Conservation (phyloP, 139 green algal genomes). For the Closterium sp. region DNA sequence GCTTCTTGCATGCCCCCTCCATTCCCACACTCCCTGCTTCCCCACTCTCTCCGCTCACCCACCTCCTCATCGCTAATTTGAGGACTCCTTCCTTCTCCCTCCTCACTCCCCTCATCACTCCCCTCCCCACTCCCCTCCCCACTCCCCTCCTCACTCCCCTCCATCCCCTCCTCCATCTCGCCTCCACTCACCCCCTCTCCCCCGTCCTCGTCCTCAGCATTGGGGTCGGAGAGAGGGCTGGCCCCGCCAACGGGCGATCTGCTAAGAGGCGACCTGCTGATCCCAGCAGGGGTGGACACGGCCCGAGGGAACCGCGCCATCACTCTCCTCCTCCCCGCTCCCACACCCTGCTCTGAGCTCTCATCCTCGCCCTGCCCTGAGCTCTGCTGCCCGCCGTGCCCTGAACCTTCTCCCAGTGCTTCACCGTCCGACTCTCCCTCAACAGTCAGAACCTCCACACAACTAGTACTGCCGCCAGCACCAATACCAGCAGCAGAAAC, state of each 20-base stretch:
- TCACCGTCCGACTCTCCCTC: neutral
- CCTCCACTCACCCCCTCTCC: neutral
- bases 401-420: neutral
- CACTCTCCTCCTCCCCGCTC: neutral
- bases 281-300: neutral
- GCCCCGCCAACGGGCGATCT: neutral
- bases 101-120: conserved; percentile 1
- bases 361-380: neutral
- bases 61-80: neutral
- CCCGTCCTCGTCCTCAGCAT: neutral
- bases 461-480: neutral
- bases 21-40: too few relatives aligned
- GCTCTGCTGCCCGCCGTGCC: neutral
- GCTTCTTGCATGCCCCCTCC: too few relatives aligned
- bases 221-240: neutral
- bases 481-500: neutral
- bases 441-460: neutral
- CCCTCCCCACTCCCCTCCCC: neutral
- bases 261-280: neutral
- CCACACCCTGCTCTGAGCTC: neutral
- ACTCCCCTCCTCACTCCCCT: too few relatives aligned
- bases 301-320: neutral
- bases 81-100: neutral
- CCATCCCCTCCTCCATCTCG: too few relatives aligned
- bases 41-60: too few relatives aligned